A percentile compares a stretch with the other conserved stretches of the same genome.
These are phyloP conservation scores for Flaveria ramosissima DNA, from an alignment of 129 eudicot species.

Conservation along the genomic window DNA sequence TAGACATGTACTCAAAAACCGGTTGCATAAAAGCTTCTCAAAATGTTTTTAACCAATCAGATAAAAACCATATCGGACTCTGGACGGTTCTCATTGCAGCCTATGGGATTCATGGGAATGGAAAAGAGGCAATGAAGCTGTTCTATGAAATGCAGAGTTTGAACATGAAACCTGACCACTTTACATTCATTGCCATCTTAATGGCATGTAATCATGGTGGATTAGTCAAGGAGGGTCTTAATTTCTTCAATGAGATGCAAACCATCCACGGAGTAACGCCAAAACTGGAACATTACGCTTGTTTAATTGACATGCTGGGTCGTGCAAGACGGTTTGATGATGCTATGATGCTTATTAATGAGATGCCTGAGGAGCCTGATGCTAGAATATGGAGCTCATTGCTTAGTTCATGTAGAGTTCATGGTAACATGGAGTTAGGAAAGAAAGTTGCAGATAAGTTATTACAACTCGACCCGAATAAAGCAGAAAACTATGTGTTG, in stretches of 20 bases:
- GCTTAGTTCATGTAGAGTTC: slow-evolving; percentile 61
- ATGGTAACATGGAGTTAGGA: slow-evolving; percentile 51
- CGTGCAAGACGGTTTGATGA: slow-evolving; percentile 53
- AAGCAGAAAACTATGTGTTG: slow-evolving; percentile 54
- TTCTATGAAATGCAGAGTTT: slow-evolving; percentile 45
- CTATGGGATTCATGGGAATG: slow-evolving; percentile 57
- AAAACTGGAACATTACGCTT: slow-evolving; percentile 65
- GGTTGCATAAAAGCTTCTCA: slow-evolving; percentile 52
- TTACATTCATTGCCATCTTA: slow-evolving; percentile 54
- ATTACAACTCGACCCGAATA: slow-evolving; percentile 48
- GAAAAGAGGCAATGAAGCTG: slow-evolving; percentile 41
- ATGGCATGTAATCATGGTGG: slow-evolving; percentile 66
- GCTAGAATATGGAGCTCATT: slow-evolving; percentile 59
- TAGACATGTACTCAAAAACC: slow-evolving; percentile 69
- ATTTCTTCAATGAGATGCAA: slow-evolving; percentile 49
- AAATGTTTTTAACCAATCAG: slow-evolving; percentile 41
- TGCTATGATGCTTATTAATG: slow-evolving; percentile 46
- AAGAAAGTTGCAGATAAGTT: slow-evolving; percentile 39
- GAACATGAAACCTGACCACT: slow-evolving; percentile 51
- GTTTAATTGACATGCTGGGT: slow-evolving; percentile 64
- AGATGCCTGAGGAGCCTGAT: slow-evolving; percentile 56
- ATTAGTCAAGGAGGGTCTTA: slow-evolving; percentile 50
- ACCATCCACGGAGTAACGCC: slow-evolving; percentile 45
- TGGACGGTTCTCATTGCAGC: slow-evolving; percentile 65
- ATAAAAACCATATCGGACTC: slow-evolving; percentile 41